Evolutionary conservation across 2,329 filamentous ascomycete species (phyloP).

Genomic region (Bipolaris oryzae): DNA sequence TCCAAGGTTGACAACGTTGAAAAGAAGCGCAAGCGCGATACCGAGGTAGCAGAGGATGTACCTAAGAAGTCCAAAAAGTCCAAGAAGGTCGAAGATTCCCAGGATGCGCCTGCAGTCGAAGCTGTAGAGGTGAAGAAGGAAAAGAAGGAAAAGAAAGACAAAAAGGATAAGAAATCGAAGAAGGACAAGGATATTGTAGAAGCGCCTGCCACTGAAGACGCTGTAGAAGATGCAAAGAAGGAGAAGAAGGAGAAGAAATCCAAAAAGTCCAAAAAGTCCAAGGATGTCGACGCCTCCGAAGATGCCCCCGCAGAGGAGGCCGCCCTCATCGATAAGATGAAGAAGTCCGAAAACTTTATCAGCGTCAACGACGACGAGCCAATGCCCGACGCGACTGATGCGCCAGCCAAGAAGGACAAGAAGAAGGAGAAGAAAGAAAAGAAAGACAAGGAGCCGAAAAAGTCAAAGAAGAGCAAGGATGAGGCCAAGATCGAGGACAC

Average conservation of each 20-base stretch:
- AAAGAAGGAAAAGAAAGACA: constrained; percentile 27
- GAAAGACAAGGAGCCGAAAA: constrained; percentile 34
- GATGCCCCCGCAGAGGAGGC: constrained; percentile 17
- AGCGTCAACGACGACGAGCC: constrained; percentile 23
- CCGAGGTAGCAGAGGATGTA: constrained; percentile 31
- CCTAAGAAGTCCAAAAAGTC: constrained; percentile 43
- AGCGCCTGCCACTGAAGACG: constrained; percentile 6
- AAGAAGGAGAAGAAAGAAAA: constrained; percentile 35
- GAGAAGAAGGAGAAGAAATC: constrained; percentile 28
- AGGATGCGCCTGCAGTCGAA: constrained; percentile 19
- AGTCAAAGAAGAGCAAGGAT: constrained; percentile 24
- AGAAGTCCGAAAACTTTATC: constrained; percentile 24
- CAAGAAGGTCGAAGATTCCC: constrained; percentile 29
- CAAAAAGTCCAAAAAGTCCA: constrained; percentile 35
- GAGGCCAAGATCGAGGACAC: constrained; percentile 13
- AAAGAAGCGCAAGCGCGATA: constrained; percentile 46
- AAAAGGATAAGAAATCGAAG: constrained; percentile 32
- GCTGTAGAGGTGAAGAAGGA: constrained; percentile 26
- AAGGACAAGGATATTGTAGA: constrained; percentile 25
- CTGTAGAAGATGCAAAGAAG: constrained; percentile 18
- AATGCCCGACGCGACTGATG: constrained; percentile 27
- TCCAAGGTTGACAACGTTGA: constrained; percentile 34
- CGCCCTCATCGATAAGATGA: constrained; percentile 21
- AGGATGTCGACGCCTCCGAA: constrained; percentile 17
- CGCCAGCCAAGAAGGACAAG: constrained; percentile 25